A percentile compares a stretch with the other conserved stretches of the same genome.
These are phyloP conservation scores for Kurtzmaniella natalensis DNA, from an alignment of 1,139 yeast genomes.

Conservation along the genomic window DNA sequence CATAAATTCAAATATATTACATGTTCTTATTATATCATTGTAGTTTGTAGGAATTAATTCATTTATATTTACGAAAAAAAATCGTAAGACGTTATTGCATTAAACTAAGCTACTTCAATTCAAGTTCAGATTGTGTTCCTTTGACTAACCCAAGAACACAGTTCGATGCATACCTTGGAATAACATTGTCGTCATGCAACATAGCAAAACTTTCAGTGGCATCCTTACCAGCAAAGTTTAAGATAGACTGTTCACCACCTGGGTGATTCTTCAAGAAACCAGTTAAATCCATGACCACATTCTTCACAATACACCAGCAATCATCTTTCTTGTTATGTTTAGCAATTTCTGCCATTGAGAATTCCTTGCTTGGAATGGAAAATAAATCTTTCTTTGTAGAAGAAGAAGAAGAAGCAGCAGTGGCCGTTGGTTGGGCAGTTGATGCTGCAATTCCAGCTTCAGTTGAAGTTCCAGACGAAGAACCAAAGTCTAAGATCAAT, in stretches of 20 bases:
- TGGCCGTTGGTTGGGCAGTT: neutral
- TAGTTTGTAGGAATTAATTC: no score
- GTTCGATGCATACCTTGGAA: slow-evolving; percentile 43
- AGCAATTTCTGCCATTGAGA: slow-evolving; percentile 52
- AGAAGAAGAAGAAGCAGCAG: slow-evolving; percentile 1
- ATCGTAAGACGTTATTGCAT: neutral
- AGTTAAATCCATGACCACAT: slow-evolving; percentile 80
- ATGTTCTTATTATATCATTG: neutral
- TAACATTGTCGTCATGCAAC: slow-evolving; percentile 53
- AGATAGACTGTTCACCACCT: slow-evolving; percentile 75
- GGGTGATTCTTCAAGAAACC: slow-evolving; percentile 79
- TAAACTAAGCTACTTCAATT: slow-evolving; percentile 13
- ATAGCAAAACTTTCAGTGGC: slow-evolving; percentile 79
- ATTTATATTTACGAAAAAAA: neutral
- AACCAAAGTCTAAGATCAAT: slow-evolving; percentile 16
- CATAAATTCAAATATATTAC: slow-evolving; percentile 1
- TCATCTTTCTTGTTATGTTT: slow-evolving; percentile 59
- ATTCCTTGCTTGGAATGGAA: slow-evolving; percentile 39
- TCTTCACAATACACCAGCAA: slow-evolving; percentile 87
- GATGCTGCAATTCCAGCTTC: neutral
- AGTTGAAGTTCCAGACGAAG: slow-evolving; percentile 1
- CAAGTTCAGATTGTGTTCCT: slow-evolving; percentile 40
- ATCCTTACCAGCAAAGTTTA: slow-evolving; percentile 83
- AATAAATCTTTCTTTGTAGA: slow-evolving; percentile 14
- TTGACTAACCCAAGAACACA: slow-evolving; percentile 49